Evolutionary conservation across 2,329 filamentous ascomycete species (phyloP), one percentile per base, ranked within the genome.

Genomic region (Didymella lethalis): DNA sequence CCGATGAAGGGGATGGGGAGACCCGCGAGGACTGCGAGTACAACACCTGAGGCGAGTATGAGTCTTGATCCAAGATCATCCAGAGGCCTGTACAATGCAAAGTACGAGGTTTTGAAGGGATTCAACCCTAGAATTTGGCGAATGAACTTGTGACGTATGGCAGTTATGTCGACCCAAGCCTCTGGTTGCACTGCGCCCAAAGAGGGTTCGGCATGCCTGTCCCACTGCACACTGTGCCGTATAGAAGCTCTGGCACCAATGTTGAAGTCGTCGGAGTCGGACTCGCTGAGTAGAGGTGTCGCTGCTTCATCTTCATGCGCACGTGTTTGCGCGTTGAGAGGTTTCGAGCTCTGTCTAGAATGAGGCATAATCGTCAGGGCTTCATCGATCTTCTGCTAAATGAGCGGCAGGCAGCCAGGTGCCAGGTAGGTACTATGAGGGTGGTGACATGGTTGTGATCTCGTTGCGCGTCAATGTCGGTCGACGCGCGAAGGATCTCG

Each of bases 1-100:
- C 84, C 86, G 70, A 89, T 85, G n/a, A 89, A 75, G 16, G 85
- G 86, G 48, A 61, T 57, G 1, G 58, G 58, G 16, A 61, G 26
- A 16, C 58, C 58, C 16, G 58, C 58, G 5, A 55, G 31, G 12
- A 85, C 81, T 40, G 85, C 82, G 23, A 77, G 70, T 6, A 79
- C 7, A 16, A 77, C 69, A 6, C 74, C 79, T 14, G 68, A 51
- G 14, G 66, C 55, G 2, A 79, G 69, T 11, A 79, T 74, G 1
- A 61, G 26, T 62, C 74, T 71, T 60, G 79, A 81, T 26, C 71
- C 65, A n/a, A 68, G 51, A 44, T 78, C 77, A 32, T 80, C 76
- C 60, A 84, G 65, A 10, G 80, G 76, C 23, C 77, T 73, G 67
- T 81, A 84, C 0, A 84, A 75, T 20, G 79, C 74, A 52, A 83